Base-by-base conservation (phyloP, 2,329 filamentous ascomycete genomes). In the Beauveria pseudobassiana region DNA sequence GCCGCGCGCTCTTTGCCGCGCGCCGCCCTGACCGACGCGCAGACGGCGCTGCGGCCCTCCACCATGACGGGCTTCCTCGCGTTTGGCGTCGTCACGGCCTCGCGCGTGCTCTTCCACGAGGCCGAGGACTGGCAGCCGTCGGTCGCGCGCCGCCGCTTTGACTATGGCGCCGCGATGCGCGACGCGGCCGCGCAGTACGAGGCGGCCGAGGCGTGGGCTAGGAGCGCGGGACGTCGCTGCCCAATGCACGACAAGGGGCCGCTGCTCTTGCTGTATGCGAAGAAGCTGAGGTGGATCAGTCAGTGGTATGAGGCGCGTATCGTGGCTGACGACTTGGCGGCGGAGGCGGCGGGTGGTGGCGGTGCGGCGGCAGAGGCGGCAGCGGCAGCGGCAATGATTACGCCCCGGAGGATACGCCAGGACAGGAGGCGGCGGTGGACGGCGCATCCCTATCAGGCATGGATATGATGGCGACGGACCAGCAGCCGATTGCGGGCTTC, bases 11-110 rank as follows among this genome's bases (percentile, higher is more conserved):
- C 10, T 54, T 60, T 10, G n/a, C 12, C 5, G 49, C 58, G 50
- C 22, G 9, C 8, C n/a, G 45, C 40, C n/a, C 49, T 60, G 24
- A 24, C 26, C 14, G 24, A 28, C 24, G n/a, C 49, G n/a, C 28
- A 46, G 40, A 45, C 50, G 38, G 38, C 49, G 14, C 50, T 52
- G 14, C 50, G 49, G 3, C 58, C 58, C 40, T 60, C 50, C 10
- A 60, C 58, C 38, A 48, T 54, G 58, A 60, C 58, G 40, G 58
- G 58, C 18, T 60, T 60, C 20, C 18, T 60, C 12, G 58, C 58
- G 1, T 60, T 53, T 16, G 40, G 12, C 58, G 38, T 53, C 42
- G 49, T 60, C 40, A 60, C 58, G 18, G 38, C 58, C 5, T 60
- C 58, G 28, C 58, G 58, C 12, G 49, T 53, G 40, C 49, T 60